These are phyloP conservation scores for Chenopodium album DNA, from an alignment of 148 eudicot species.

Conservation along the genomic window DNA sequence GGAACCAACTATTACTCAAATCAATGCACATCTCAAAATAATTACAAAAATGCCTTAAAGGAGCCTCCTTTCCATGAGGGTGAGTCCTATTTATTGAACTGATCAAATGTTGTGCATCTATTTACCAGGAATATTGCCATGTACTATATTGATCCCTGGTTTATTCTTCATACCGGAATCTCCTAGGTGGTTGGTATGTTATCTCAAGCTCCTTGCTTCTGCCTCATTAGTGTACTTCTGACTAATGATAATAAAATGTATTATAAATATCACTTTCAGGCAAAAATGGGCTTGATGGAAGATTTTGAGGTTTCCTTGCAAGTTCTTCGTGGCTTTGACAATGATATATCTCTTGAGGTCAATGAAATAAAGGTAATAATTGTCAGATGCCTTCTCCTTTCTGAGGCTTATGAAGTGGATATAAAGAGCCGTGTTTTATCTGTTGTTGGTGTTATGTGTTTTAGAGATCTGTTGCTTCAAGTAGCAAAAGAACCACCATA, in stretches of 20 bases:
- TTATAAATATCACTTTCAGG: constrained; percentile 37
- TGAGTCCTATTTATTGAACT: background rate
- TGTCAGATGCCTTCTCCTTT: background rate
- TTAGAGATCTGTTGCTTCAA: constrained; percentile 85
- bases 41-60: background rate
- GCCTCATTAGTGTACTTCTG: background rate
- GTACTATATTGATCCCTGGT: constrained; percentile 84
- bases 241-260: constrained; percentile 6
- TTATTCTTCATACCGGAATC: constrained; percentile 97
- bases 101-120: constrained; percentile 1
- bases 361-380: constrained; percentile 82
- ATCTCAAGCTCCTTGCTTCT: constrained; percentile 4
- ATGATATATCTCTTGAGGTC: constrained; percentile 80
- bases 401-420: background rate
- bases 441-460: constrained; percentile 18
- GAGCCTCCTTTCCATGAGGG: background rate
- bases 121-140: constrained; percentile 78
- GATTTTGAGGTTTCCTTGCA: constrained; percentile 95
- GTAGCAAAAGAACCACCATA: constrained; percentile 67
- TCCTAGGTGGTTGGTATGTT: constrained; percentile 96
- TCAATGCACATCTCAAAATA: background rate
- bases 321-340: constrained; percentile 93
- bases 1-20: too few relatives aligned
- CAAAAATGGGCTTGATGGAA: constrained; percentile 91
- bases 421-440: constrained; percentile 11